Percentiles rank a stretch among this genome's conserved stretches.
Evolutionary conservation across 2,329 filamentous ascomycete species (phyloP).

Genomic region (Boeremia exigua): DNA sequence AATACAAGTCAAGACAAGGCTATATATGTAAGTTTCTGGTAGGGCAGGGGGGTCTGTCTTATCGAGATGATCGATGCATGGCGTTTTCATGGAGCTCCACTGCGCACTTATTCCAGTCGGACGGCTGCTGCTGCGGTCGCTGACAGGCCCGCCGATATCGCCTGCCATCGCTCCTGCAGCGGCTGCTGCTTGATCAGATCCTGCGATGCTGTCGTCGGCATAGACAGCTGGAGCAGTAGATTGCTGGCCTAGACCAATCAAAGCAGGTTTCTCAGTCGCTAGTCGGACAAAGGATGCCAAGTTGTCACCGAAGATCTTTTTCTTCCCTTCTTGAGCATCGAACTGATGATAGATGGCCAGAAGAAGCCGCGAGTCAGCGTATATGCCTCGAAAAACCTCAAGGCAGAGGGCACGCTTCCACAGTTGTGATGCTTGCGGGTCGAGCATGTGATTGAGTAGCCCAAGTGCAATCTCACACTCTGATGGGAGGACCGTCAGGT

Average conservation of each 20-base stretch:
- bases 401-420: slow-evolving; percentile 93
- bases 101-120: slow-evolving; percentile 83
- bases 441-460: slow-evolving; percentile 82
- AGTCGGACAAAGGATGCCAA: slow-evolving; percentile 90
- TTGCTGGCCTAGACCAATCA: slow-evolving; percentile 88
- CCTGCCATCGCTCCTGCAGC: slow-evolving; percentile 88
- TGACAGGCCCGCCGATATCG: slow-evolving; percentile 75
- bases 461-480: slow-evolving; percentile 86
- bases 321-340: slow-evolving; percentile 74
- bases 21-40: slow-evolving; percentile 94
- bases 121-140: slow-evolving; percentile 65
- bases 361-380: slow-evolving; percentile 78
- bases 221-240: slow-evolving; percentile 78
- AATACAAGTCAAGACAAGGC: slow-evolving; percentile 85
- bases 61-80: slow-evolving; percentile 93
- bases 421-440: slow-evolving; percentile 75
- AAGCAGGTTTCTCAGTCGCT: slow-evolving; percentile 84
- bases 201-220: slow-evolving; percentile 61
- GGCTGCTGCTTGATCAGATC: slow-evolving; percentile 82
- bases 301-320: slow-evolving; percentile 78
- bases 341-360: slow-evolving; percentile 81
- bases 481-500: slow-evolving; percentile 73
- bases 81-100: slow-evolving; percentile 86
- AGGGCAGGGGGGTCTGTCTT: slow-evolving; percentile 83
- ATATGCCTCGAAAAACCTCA: slow-evolving; percentile 87